Percentiles rank a stretch among this genome's conserved stretches.
phyloP scores from a whole-genome alignment of 495 filamentous ascomycete species.

The Pyrenopolyporus hunteri region DNA sequence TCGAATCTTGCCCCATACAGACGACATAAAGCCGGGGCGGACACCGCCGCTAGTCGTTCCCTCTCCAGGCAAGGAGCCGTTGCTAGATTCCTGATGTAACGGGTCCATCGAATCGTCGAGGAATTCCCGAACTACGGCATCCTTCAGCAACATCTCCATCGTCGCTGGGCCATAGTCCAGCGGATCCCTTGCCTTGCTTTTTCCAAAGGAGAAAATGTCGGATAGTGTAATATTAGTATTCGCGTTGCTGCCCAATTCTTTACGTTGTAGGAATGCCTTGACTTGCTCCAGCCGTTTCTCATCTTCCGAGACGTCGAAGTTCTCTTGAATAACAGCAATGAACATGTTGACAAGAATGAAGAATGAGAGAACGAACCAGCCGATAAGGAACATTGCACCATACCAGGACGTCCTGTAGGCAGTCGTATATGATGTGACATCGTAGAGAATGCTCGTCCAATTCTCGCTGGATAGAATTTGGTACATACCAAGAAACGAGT shows the following conservation, averaged over 20 bases:
- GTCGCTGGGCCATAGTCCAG: conserved; percentile 86
- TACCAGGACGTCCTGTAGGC: conserved; percentile 82
- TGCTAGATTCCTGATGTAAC: conserved; percentile 48
- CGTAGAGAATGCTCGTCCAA: conserved; percentile 90
- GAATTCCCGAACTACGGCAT: conserved; percentile 92
- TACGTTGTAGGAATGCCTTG: conserved; percentile 88
- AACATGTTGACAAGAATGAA: conserved; percentile 99
- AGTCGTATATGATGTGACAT: conserved; percentile 70
- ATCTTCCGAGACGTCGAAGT: conserved; percentile 99
- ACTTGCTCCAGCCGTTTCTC: conserved; percentile 97
- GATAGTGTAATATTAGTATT: conserved; percentile 81
- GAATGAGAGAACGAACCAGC: conserved; percentile 94
- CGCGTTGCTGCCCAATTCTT: conserved; percentile 71
- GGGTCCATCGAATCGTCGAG: conserved; percentile 72
- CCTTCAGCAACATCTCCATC: conserved; percentile 94
- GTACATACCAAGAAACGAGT: conserved; percentile 97
- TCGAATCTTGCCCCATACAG: conserved; percentile 61
- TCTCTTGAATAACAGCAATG: conserved; percentile 99
- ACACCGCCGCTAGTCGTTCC: conserved; percentile 37
- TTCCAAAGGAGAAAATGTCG: conserved; percentile 82
- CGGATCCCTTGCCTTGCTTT: conserved; percentile 74
- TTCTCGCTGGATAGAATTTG: conserved; percentile 96
- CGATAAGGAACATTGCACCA: conserved; percentile 86
- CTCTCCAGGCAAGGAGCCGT: conserved; percentile 45
- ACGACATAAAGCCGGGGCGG: conserved; percentile 61